Base-by-base conservation (phyloP, 2,329 filamentous ascomycete species). In the Monilinia vaccinii-corymbosi region DNA sequence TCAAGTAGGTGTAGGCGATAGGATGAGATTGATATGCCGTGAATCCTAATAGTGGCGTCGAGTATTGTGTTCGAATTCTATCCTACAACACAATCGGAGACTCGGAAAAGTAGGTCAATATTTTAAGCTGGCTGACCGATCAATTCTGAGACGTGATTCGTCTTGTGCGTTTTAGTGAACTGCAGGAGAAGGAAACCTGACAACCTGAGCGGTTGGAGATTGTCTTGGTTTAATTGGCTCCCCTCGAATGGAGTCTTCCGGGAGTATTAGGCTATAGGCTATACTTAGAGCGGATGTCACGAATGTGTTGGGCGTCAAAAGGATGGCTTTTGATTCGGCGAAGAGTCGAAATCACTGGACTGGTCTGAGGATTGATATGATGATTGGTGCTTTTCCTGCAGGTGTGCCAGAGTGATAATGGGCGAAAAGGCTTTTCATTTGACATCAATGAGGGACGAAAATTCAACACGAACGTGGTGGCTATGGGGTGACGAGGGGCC, bases 221-320 rank as follows among this genome's bases (percentile, higher is more conserved):
- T 25, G 25, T 18, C 28, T 9, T 6, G 42, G 34, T 42, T 45
- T 66, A 62, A 68, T 68, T 67, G 65, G 66, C 31, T 50, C 40
- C 7, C n/a, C 32, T 42, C 18, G 23, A 51, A 58, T 28, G 36
- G 36, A 55, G 45, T 38, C 52, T 18, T 38, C 31, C 45, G 62
- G 56, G 58, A 58, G 56, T 57, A 62, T 36, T 60, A 51, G 62
- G 62, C 63, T 68, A 32, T 53, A 32, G 18, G 51, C 51, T 55
- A 68, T 66, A 63, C 67, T 68, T 68, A 68, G 67, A 62, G 47
- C 56, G 50, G 53, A 60, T 61, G 60, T 61, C 63, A 60, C 62
- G n/a, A 58, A 67, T 45, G 49, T 56, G 47, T 25, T 40, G 53
- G 58, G 58, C 58, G 58, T 56, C 44, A 60, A 60, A 49, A 56